phyloP scores from a whole-genome alignment of 768 basidiomycete genomes.

The Neoboletus subvelutipes region DNA sequence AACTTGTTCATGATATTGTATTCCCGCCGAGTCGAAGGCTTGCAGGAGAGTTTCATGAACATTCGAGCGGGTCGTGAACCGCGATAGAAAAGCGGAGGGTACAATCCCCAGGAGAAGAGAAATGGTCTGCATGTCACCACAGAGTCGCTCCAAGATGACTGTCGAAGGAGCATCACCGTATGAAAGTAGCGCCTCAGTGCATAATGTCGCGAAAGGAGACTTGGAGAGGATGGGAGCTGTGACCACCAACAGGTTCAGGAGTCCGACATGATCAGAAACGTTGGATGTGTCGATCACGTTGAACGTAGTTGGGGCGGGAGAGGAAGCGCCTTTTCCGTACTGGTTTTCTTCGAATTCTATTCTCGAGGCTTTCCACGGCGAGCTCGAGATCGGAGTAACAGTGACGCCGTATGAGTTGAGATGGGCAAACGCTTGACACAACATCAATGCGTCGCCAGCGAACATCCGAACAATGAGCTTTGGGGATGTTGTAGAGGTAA shows the following conservation, averaged over 20 bases:
- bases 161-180: constrained; percentile 7
- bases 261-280: constrained; percentile 30
- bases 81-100: constrained; percentile 26
- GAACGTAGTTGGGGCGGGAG: constrained; percentile 28
- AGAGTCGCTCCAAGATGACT: constrained; percentile 24
- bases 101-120: constrained; percentile 29
- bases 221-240: constrained; percentile 25
- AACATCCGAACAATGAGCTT: constrained; percentile 30
- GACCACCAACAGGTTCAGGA: constrained; percentile 28
- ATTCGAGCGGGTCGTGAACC: constrained; percentile 32
- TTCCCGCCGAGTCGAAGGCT: neutral
- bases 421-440: constrained; percentile 28
- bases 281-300: constrained; percentile 37
- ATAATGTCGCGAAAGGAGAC: constrained; percentile 26
- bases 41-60: constrained; percentile 20
- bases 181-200: constrained; percentile 29
- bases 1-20: constrained; percentile 24
- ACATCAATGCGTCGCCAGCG: constrained; percentile 28
- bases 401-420: constrained; percentile 3
- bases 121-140: constrained; percentile 29
- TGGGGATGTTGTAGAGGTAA: neutral
- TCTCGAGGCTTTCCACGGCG: constrained; percentile 25
- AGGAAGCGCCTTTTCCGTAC: constrained; percentile 16
- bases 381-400: constrained; percentile 19
- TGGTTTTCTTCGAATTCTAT: constrained; percentile 23